Base-by-base conservation (phyloP, 345 rosid species). In the Gossypium australe region DNA sequence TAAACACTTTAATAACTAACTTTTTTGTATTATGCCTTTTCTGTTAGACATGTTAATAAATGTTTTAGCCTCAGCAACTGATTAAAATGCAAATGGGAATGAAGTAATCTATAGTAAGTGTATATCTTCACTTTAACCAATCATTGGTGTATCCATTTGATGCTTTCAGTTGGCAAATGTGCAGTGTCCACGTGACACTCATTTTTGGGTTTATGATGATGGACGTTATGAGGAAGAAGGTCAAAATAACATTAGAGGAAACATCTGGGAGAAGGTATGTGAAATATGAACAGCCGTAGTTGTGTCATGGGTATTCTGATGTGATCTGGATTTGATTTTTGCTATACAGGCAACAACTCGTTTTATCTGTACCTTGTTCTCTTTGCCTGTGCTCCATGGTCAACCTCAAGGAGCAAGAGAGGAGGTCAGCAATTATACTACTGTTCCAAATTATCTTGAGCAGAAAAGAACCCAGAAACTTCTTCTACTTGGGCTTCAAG, bases 171-270 rank as follows among this genome's bases (percentile, higher is more conserved):
- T 87, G 83, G 97, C 90, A 48, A 89, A 86, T 41, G 92, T 91
- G 71, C 93, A 91, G 69, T 91, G 97, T 52, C 93, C 93, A 2
- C 89, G 92, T 61, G 93, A 87, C 57, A 89, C 97, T 76, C 97
- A 91, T 78, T 91, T 91, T 75, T 91, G 97, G 93, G 93, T 91
- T 67, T 91, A 89, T 76, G 93, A 91, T 71, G 97, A 91, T 76
- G 97, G 97, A 12, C 89, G 90, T 70, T 91, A 91, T 49, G 97
- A 89, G 83, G 97, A 91, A 77, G 97, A 89, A 86, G 97, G 97
- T 71, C 97, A 89, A 78, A 91, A 89, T 73, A 91, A 89, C 67
- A 91, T 91, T 49, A 83, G 87, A 81, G 97, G 97, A 72, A 91
- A 91, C 76, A 91, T 91, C 65, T 91, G 97, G 97, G 93, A 86